phyloP scores from a whole-genome alignment of 108 stramenopile species.

The Schizochytrium sp. region DNA sequence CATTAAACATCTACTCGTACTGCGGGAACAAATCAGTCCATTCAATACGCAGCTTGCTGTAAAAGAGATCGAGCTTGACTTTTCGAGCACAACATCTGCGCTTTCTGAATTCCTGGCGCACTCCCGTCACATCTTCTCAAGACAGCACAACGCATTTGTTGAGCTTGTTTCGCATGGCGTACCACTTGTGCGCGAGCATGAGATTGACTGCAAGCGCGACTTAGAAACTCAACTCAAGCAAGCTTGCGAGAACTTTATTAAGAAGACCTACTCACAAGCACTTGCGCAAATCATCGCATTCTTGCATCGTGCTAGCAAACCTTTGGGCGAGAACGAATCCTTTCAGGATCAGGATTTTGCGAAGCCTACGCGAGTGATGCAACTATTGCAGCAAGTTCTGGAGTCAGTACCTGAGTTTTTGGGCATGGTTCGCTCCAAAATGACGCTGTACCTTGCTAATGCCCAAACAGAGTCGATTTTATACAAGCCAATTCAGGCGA shows the following conservation, averaged over 20 bases:
- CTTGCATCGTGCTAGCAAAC: conserved; percentile 45
- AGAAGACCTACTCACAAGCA: neutral
- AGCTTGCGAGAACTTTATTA: conserved; percentile 42
- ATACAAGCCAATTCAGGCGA: conserved; percentile 48
- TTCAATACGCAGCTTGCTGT: conserved; percentile 31
- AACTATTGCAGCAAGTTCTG: neutral
- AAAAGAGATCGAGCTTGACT: conserved; percentile 35
- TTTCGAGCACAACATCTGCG: conserved; percentile 13
- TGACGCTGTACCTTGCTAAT: conserved; percentile 39
- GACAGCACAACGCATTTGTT: conserved; percentile 15
- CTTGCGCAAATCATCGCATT: conserved; percentile 30
- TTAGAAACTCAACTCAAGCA: conserved; percentile 43
- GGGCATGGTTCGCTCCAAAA: neutral
- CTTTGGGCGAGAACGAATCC: neutral
- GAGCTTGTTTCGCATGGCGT: conserved; percentile 39
- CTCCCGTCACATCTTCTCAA: conserved; percentile 29
- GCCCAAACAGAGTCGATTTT: conserved; percentile 56
- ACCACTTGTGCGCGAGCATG: conserved; percentile 30
- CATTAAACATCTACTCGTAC: conserved; percentile 53
- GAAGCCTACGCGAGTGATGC: conserved; percentile 17
- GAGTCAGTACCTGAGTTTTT: neutral
- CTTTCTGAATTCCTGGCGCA: conserved; percentile 29
- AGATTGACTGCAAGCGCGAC: conserved; percentile 56
- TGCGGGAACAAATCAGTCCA: conserved; percentile 53
- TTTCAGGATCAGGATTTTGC: conserved; percentile 60